These are phyloP conservation scores for Secale cereale DNA, from an alignment of 176 grass and related monocot genomes.

Conservation along the genomic window DNA sequence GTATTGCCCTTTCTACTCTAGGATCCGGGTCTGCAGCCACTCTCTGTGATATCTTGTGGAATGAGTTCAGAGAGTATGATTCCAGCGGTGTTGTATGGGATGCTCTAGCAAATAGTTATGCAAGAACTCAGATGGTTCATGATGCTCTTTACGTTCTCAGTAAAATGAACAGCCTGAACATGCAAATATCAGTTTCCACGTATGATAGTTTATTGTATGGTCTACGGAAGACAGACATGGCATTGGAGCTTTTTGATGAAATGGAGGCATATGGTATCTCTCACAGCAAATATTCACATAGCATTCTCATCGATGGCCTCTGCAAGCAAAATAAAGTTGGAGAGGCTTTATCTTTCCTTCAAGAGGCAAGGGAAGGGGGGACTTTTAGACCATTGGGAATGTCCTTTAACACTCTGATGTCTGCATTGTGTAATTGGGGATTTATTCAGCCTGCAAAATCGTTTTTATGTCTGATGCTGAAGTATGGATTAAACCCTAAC, in stretches of 20 bases:
- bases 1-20: slow-evolving; percentile 23
- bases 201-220: slow-evolving; percentile 63
- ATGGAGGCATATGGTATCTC: slow-evolving; percentile 58
- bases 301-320: slow-evolving; percentile 70
- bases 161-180: slow-evolving; percentile 73
- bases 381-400: slow-evolving; percentile 53
- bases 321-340: slow-evolving; percentile 74
- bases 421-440: slow-evolving; percentile 55
- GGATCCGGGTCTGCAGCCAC: slow-evolving; percentile 50
- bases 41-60: slow-evolving; percentile 55
- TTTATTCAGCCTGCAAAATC: slow-evolving; percentile 66
- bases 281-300: slow-evolving; percentile 55
- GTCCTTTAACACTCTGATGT: slow-evolving; percentile 76
- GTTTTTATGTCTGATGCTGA: slow-evolving; percentile 70
- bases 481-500: slow-evolving; percentile 63
- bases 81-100: slow-evolving; percentile 54
- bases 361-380: slow-evolving; percentile 45
- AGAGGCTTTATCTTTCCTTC: slow-evolving; percentile 74
- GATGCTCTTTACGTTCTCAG: slow-evolving; percentile 76
- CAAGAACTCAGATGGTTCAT: slow-evolving; percentile 56
- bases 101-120: slow-evolving; percentile 71
- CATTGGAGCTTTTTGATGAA: slow-evolving; percentile 55
- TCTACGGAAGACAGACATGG: slow-evolving; percentile 53
- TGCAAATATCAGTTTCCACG: slow-evolving; percentile 66
- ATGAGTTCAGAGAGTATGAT: slow-evolving; percentile 51